Evolutionary conservation across 805 yeast genomes (phyloP).

Genomic region (Suhomyces tanzawaensis): DNA sequence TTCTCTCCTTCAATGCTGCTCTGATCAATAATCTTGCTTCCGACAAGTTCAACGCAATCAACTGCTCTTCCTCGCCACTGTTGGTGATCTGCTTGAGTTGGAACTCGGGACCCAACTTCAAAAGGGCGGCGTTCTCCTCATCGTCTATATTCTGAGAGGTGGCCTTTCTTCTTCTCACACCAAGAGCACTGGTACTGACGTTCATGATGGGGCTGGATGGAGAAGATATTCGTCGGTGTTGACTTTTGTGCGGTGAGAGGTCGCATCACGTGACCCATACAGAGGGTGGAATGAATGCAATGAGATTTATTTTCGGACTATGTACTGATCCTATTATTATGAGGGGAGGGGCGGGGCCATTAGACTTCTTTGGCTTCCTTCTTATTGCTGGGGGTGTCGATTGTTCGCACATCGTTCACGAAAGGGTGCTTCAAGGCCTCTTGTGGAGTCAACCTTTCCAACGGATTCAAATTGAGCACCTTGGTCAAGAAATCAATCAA

Average conservation of each 20-base stretch:
- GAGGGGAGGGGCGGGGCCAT: neutral
- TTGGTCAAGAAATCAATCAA: slow-evolving; percentile 78
- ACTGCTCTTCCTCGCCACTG: slow-evolving; percentile 70
- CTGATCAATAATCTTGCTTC: slow-evolving; percentile 89
- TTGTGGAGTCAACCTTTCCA: slow-evolving; percentile 95
- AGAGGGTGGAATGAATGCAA: neutral
- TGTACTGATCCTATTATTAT: neutral
- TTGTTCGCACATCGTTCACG: slow-evolving; percentile 41
- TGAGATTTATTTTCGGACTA: too few relatives aligned
- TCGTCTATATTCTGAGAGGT: slow-evolving; percentile 63
- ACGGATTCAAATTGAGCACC: slow-evolving; percentile 78
- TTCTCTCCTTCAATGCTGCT: slow-evolving; percentile 75
- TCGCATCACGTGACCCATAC: neutral
- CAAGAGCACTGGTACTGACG: slow-evolving; percentile 83
- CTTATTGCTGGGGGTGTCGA: slow-evolving; percentile 1
- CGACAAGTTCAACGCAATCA: slow-evolving; percentile 81
- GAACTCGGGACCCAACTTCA: slow-evolving; percentile 92
- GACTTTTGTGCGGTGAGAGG: neutral
- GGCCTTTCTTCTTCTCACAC: slow-evolving; percentile 72
- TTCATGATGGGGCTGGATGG: slow-evolving; percentile 51
- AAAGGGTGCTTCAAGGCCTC: slow-evolving; percentile 93
- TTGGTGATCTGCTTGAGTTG: slow-evolving; percentile 76
- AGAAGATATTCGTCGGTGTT: neutral
- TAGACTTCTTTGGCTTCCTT: slow-evolving; percentile 1
- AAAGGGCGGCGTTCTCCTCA: slow-evolving; percentile 87